Percentiles rank a stretch among this genome's conserved stretches.
Evolutionary conservation across 148 eudicot genomes (phyloP).

Genomic region (Heliamphora exappendiculata): DNA sequence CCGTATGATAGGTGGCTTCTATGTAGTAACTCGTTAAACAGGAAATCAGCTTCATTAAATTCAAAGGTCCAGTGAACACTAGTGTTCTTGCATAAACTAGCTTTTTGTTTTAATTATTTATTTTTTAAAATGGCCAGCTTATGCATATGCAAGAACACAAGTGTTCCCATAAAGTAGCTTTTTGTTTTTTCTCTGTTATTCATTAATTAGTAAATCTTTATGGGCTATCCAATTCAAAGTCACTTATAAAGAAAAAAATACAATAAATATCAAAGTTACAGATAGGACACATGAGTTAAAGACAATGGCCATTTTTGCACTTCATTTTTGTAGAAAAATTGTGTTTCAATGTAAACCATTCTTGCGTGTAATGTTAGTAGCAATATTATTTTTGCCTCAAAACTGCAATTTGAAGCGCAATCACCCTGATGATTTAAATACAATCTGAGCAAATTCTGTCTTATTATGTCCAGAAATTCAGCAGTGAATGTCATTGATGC

Average conservation of each 20-base stretch:
- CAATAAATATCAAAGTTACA: neutral
- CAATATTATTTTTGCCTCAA: too few relatives aligned
- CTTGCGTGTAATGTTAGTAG: neutral
- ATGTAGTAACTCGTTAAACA: neutral
- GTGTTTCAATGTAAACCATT: neutral
- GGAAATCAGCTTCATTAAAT: neutral
- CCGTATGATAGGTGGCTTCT: neutral
- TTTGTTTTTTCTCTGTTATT: neutral
- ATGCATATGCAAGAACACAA: too few relatives aligned
- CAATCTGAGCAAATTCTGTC: neutral
- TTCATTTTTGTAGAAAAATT: neutral
- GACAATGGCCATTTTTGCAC: neutral
- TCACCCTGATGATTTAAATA: constrained; percentile 1
- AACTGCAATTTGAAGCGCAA: neutral
- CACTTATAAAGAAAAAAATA: too few relatives aligned
- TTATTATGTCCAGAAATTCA: constrained; percentile 54
- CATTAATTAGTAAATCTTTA: neutral
- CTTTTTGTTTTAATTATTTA: neutral
- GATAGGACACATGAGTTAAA: neutral
- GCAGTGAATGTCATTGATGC: constrained; percentile 83
- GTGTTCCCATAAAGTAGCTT: too few relatives aligned
- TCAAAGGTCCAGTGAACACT: too few relatives aligned
- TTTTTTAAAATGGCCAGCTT: too few relatives aligned
- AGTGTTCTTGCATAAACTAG: neutral
- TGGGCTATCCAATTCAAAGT: too few relatives aligned